Evolutionary conservation across 2,329 filamentous ascomycete species (phyloP), one percentile per base, ranked within the genome.

Genomic region (Cladophialophora exuberans): DNA sequence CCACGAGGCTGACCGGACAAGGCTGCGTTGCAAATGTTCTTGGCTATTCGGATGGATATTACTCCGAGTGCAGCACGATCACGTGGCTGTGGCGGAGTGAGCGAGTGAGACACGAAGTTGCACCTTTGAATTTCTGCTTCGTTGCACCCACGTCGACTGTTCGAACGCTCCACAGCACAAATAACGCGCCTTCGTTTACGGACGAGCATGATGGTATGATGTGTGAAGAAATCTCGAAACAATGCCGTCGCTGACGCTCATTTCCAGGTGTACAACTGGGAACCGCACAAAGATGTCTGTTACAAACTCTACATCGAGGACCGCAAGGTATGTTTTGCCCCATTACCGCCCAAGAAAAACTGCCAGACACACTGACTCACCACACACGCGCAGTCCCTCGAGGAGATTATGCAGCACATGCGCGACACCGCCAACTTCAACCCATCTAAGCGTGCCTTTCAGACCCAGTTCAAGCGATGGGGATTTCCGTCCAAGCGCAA

Each of bases 381-480:
- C n/a, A n/a, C n/a, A n/a, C 45, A 18, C 6, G 23, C 26, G 9
- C 42, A 65, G 62, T 82, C 84, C 35, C 74, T 92, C 54, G 84
- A 88, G 65, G 85, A 92, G 62, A 87, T 94, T 36, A 87, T 89
- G 77, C 79, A 85, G 22, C 84, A 85, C 66, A 86, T 90, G 79
- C 83, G 79, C 61, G 76, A 76, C 53, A 76, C 79, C 55, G 78
- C 87, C 74, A 79, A 83, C 58, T 90, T 91, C 70, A 78, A 83
- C 25, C 88, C 89, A 18, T 89, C 88, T 70, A 90, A 89, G 75
- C 85, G 88, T 57, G 85, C 86, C 38, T 90, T 87, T 59, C 88
- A 90, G 70, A 84, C 80, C 3, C 87, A 90, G 63, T 89, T 91
- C 72, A 87, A 85, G 66, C 79, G 83, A 68, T 94, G 90, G 90